phyloP scores from a whole-genome alignment of 2,329 filamentous ascomycete genomes.

The Colletotrichum liriopes region DNA sequence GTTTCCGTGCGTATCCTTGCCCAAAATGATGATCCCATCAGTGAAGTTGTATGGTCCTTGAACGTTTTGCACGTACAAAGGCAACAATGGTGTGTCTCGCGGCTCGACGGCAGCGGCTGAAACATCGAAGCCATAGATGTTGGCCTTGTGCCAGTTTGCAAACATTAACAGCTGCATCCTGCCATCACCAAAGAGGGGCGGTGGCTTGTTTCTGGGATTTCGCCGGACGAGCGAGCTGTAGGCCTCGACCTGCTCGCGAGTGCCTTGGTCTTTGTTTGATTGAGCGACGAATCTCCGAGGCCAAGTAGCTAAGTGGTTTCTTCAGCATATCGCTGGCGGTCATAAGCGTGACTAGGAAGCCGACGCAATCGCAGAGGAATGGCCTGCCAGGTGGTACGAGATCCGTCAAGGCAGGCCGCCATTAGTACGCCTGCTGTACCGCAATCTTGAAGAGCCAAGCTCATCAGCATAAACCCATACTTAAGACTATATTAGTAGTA shows the following conservation, averaged over 20 bases:
- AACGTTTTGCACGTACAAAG: not conserved
- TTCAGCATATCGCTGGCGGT: not conserved
- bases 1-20: too few relatives aligned
- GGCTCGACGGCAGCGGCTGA: not conserved
- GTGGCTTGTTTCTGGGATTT: slow-evolving; percentile 44
- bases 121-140: not conserved
- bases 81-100: not conserved
- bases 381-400: not conserved
- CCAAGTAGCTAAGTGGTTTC: slow-evolving; percentile 8
- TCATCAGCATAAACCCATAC: too few relatives aligned
- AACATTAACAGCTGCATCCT: slow-evolving; percentile 50
- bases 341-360: not conserved
- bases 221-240: not conserved
- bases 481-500: too few relatives aligned
- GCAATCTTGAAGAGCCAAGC: not conserved
- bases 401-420: slow-evolving; percentile 7
- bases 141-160: not conserved
- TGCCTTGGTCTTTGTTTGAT: slow-evolving; percentile 3
- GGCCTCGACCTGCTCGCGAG: slow-evolving; percentile 14
- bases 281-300: not conserved
- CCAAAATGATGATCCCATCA: too few relatives aligned
- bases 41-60: too few relatives aligned
- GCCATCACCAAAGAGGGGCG: slow-evolving; percentile 51
- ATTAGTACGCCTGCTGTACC: slow-evolving; percentile 11
- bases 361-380: slow-evolving; percentile 13